A percentile compares a stretch with the other conserved stretches of the same genome.
Conservation (phyloP, 345 rosid species). For the Toxicodendron radicans region DNA sequence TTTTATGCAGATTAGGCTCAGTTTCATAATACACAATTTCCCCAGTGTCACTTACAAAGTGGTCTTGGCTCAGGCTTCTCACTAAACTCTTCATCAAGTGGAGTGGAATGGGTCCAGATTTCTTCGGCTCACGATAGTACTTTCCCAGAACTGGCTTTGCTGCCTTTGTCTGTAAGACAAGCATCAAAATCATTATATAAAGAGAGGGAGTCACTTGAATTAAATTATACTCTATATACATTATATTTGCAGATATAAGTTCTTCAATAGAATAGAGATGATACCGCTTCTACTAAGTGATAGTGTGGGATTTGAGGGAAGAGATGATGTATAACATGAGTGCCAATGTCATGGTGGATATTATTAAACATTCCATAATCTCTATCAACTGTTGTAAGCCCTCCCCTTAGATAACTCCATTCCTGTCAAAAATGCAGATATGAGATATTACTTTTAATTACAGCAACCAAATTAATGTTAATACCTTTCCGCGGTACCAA, state of each 20-base stretch:
- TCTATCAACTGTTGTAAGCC: constrained; percentile 81
- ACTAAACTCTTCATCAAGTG: constrained; percentile 57
- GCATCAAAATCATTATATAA: too few species aligned
- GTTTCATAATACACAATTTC: constrained; percentile 73
- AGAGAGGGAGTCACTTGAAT: too few species aligned
- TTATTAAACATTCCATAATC: constrained; percentile 78
- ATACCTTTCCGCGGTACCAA: constrained; percentile 94
- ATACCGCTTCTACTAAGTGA: constrained; percentile 74
- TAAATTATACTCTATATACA: too few species aligned
- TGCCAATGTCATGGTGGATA: constrained; percentile 90
- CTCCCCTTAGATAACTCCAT: constrained; percentile 89
- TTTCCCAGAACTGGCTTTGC: constrained; percentile 76
- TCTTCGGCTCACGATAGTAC: constrained; percentile 77
- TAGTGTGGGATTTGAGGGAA: constrained; percentile 97
- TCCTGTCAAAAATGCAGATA: constrained; percentile 39
- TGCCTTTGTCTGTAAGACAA: constrained; percentile 53
- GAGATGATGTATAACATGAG: constrained; percentile 90
- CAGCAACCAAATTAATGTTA: background rate
- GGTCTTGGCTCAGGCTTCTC: constrained; percentile 62
- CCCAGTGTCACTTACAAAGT: constrained; percentile 71
- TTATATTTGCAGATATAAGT: too few species aligned
- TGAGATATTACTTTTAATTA: background rate
- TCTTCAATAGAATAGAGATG: background rate
- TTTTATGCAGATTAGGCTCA: constrained; percentile 41
- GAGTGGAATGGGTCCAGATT: constrained; percentile 67